Evolutionary conservation across 331 rosid species (phyloP).

Genomic region (Malus hybrid): DNA sequence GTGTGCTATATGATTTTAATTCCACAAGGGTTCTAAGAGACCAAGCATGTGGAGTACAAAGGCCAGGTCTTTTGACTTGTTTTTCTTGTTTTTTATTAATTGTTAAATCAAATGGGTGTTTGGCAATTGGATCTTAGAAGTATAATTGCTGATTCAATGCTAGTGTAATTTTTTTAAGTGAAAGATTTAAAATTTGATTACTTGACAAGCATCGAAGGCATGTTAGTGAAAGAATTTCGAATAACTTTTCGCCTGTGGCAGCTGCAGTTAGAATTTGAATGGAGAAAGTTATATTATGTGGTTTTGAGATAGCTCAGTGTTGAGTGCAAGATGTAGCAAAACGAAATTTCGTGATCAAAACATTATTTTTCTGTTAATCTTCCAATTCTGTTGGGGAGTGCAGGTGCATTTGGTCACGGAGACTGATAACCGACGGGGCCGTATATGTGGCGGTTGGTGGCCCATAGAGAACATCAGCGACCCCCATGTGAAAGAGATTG

Average conservation of each 20-base stretch:
- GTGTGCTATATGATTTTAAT: conserved; percentile 7
- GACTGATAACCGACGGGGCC: conserved; percentile 46
- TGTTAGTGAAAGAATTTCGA: not conserved
- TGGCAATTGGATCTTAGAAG: not conserved
- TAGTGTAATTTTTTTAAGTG: not conserved
- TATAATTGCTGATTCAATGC: not conserved
- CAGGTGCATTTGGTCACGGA: conserved; percentile 98
- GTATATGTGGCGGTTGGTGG: conserved; percentile 26
- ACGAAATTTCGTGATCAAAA: not conserved
- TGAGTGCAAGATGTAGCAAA: not conserved
- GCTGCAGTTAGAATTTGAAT: not conserved
- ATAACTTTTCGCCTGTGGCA: not conserved
- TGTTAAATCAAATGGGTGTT: not conserved
- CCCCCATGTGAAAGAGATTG: conserved; percentile 44
- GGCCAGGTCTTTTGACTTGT: conserved; percentile 24
- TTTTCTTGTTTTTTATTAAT: too few relatives aligned
- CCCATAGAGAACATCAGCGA: conserved; percentile 28
- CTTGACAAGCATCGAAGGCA: not conserved
- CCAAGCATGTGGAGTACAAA: conserved; percentile 48
- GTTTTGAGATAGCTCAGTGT: not conserved
- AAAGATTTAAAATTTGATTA: not conserved
- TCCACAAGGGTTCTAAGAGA: conserved; percentile 38
- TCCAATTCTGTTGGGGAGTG: conserved; percentile 13
- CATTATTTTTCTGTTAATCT: not conserved
- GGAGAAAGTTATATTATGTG: not conserved